A percentile compares a stretch with the other conserved stretches of the same genome.
phyloP scores from a whole-genome alignment of 108 stramenopile species.

The Mediolabrus comicus region DNA sequence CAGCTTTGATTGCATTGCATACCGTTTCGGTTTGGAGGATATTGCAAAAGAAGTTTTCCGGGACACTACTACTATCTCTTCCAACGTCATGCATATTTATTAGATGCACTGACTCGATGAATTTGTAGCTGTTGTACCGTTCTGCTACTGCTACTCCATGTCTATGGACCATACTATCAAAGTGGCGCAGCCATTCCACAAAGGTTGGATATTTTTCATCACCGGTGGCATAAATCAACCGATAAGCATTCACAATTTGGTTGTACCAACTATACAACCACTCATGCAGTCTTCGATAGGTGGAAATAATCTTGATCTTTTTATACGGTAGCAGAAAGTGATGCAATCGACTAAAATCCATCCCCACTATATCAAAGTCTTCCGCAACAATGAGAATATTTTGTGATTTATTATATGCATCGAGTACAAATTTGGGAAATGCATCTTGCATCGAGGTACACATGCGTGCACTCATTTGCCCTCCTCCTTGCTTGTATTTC shows the following conservation, averaged over 20 bases:
- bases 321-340: conserved; percentile 18
- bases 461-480: not conserved
- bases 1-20: conserved; percentile 9
- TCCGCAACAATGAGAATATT: conserved; percentile 26
- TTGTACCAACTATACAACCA: conserved; percentile 23
- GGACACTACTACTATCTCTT: not conserved
- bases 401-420: conserved; percentile 6
- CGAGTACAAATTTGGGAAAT: conserved; percentile 7
- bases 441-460: conserved; percentile 1
- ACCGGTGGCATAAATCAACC: not conserved
- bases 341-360: conserved; percentile 8
- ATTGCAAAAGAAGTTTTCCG: conserved; percentile 16
- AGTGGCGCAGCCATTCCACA: conserved; percentile 9
- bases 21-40: not conserved
- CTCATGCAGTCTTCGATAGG: conserved; percentile 26
- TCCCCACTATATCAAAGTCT: conserved; percentile 15
- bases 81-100: conserved; percentile 21
- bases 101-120: conserved; percentile 7
- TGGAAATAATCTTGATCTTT: conserved; percentile 12
- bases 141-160: conserved; percentile 11
- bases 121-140: not conserved
- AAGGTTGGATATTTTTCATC: conserved; percentile 20
- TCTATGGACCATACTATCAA: conserved; percentile 1
- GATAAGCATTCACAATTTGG: conserved; percentile 17
- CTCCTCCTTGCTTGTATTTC: conserved; percentile 13